phyloP scores from a whole-genome alignment of 2,329 filamentous ascomycete species.

The Colletotrichum gigasporum region DNA sequence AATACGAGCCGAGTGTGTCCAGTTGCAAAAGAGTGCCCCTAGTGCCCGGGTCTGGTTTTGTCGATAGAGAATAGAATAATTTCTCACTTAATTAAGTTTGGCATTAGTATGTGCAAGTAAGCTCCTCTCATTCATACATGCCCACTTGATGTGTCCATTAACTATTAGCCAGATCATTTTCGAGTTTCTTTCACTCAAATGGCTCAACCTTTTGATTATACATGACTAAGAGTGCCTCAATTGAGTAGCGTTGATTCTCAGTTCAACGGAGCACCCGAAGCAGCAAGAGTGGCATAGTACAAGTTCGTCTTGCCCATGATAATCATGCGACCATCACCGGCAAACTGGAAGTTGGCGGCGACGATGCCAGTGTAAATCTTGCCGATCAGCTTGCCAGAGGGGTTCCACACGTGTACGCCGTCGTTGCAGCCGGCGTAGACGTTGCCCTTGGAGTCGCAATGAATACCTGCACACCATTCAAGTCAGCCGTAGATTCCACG shows the following conservation, averaged over 20 bases:
- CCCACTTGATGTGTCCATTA: no score
- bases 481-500: slow-evolving; percentile 46
- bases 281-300: slow-evolving; percentile 42
- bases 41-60: no score
- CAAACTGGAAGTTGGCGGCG: slow-evolving; percentile 57
- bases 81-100: no score
- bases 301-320: slow-evolving; percentile 46
- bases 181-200: no score
- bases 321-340: slow-evolving; percentile 45
- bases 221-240: no score
- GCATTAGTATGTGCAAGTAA: no score
- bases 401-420: slow-evolving; percentile 59
- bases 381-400: slow-evolving; percentile 56
- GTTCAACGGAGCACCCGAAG: slow-evolving; percentile 21
- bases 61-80: no score
- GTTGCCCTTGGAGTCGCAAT: slow-evolving; percentile 63
- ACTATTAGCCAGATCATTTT: no score
- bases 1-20: no score
- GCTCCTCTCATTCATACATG: no score
- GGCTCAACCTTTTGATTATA: no score
- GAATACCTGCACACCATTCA: slow-evolving; percentile 48
- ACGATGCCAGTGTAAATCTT: slow-evolving; percentile 63
- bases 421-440: slow-evolving; percentile 62
- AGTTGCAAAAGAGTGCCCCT: no score
- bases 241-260: background rate